These are phyloP conservation scores for Aureobasidium sp. DNA, from an alignment of 2,329 filamentous ascomycete genomes.

Conservation along the genomic window DNA sequence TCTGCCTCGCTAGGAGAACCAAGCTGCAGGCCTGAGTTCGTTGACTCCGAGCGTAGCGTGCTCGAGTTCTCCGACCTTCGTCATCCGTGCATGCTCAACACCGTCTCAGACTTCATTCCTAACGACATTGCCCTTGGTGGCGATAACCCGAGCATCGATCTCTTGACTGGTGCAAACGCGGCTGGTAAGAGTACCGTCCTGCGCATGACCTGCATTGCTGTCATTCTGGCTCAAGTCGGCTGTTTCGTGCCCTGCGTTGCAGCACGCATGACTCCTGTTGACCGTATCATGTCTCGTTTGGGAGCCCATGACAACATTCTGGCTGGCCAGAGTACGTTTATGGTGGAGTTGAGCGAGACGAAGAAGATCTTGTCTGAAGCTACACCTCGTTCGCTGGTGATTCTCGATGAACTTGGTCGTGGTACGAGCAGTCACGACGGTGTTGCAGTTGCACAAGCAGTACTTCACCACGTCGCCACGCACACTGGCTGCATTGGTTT, in stretches of 20 bases:
- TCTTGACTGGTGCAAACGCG: conserved; percentile 92
- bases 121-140: conserved; percentile 89
- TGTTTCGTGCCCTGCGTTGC: conserved; percentile 81
- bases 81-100: conserved; percentile 88
- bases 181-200: conserved; percentile 95
- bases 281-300: conserved; percentile 97
- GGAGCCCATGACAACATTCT: conserved; percentile 99
- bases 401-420: conserved; percentile 90
- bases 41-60: conserved; percentile 62
- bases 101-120: conserved; percentile 88
- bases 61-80: conserved; percentile 89
- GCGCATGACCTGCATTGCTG: conserved; percentile 92
- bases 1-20: conserved; percentile 77
- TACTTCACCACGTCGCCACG: conserved; percentile 90
- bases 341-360: conserved; percentile 92
- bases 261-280: conserved; percentile 78
- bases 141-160: conserved; percentile 68
- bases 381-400: conserved; percentile 87
- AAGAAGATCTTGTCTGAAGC: conserved; percentile 97
- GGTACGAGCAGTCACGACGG: conserved; percentile 95
- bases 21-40: conserved; percentile 79
- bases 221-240: conserved; percentile 95
- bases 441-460: conserved; percentile 90
- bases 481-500: conserved; percentile 92
- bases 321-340: conserved; percentile 94